phyloP scores from a whole-genome alignment of 2,329 filamentous ascomycete species.

The Xylariaceae sp. region DNA sequence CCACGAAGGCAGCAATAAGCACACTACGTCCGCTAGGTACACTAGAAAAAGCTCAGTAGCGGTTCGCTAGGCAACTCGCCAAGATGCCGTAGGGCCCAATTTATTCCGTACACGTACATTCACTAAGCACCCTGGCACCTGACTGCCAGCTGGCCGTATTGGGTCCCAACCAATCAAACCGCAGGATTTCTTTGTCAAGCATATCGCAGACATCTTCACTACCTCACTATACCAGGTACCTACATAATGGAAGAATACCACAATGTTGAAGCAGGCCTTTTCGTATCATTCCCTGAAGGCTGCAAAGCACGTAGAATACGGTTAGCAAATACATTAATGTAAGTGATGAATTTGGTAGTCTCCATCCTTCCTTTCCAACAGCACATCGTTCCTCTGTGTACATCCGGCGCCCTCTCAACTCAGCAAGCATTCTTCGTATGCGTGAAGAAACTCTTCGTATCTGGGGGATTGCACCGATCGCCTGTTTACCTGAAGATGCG shows the following conservation, averaged over 20 bases:
- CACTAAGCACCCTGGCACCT: too few species aligned
- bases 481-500: not conserved
- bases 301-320: not conserved
- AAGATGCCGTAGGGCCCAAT: too few species aligned
- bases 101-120: too few species aligned
- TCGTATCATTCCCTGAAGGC: too few species aligned
- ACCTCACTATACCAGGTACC: not conserved
- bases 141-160: not conserved
- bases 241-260: too few species aligned
- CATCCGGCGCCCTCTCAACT: not conserved
- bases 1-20: too few species aligned
- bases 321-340: too few species aligned
- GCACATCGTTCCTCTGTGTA: not conserved
- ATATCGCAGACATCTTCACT: not conserved
- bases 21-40: too few species aligned
- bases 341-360: not conserved
- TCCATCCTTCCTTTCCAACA: not conserved
- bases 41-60: too few species aligned
- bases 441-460: not conserved
- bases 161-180: conserved; percentile 1
- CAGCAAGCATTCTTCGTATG: not conserved
- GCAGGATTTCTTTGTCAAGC: not conserved
- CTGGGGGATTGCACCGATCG: too few species aligned
- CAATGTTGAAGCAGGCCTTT: too few species aligned
- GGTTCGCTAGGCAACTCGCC: too few species aligned